These are phyloP conservation scores for Diaporthe ilicicola DNA, from an alignment of 2,329 filamentous ascomycete species.

Conservation along the genomic window DNA sequence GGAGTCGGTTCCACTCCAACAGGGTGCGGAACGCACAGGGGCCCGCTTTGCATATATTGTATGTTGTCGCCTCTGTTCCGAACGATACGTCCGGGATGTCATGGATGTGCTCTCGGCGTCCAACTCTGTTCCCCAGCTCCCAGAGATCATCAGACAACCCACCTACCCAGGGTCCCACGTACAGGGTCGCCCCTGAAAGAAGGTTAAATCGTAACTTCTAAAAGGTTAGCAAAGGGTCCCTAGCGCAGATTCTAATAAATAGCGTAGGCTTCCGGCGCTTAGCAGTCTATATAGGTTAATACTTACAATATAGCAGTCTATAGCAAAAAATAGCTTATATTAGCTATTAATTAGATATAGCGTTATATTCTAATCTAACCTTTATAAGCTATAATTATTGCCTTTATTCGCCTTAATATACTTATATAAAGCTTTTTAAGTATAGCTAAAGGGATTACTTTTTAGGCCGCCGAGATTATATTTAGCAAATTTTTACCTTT, in stretches of 20 bases:
- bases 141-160: slow-evolving; percentile 11
- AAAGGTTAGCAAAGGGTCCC: too few relatives aligned
- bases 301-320: too few relatives aligned
- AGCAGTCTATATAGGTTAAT: too few relatives aligned
- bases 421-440: not conserved
- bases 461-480: not conserved
- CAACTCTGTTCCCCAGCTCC: slow-evolving; percentile 5
- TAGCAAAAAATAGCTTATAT: too few relatives aligned
- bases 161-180: slow-evolving; percentile 6
- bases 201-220: too few relatives aligned
- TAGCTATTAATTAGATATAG: too few relatives aligned
- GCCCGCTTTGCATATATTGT: slow-evolving; percentile 6
- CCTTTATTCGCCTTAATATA: not conserved
- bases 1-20: not conserved
- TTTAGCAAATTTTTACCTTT: too few relatives aligned
- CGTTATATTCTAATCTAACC: too few relatives aligned
- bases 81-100: not conserved
- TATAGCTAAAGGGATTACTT: not conserved
- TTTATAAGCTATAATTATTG: too few relatives aligned
- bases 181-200: too few relatives aligned
- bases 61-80: not conserved
- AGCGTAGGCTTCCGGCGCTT: too few relatives aligned
- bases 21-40: not conserved
- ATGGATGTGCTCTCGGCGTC: not conserved
- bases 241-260: too few relatives aligned